Conservation (phyloP, 2,329 filamentous ascomycete genomes). For the Pseudocercospora cruenta region DNA sequence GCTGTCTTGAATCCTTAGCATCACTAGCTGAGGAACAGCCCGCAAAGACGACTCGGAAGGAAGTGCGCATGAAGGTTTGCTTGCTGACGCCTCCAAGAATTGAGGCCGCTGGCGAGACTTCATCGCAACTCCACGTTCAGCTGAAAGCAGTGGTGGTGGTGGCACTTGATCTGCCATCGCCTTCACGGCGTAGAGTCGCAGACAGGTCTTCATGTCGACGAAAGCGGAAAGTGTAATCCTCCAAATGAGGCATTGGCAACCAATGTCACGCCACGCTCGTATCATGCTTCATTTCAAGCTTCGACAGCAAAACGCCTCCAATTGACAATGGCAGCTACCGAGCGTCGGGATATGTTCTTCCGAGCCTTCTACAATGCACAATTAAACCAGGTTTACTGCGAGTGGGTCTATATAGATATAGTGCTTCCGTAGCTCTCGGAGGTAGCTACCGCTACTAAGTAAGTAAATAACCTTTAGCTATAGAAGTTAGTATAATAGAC, state of each 20-base stretch:
- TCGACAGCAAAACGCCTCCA: neutral
- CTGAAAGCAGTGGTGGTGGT: neutral
- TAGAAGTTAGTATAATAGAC: no score
- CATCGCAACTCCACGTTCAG: neutral
- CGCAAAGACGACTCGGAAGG: neutral
- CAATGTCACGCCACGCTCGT: neutral
- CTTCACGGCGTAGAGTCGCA: neutral
- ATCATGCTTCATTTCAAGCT: constrained; percentile 9
- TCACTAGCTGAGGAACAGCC: neutral
- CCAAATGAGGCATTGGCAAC: neutral
- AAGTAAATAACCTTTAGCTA: no score
- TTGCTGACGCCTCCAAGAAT: neutral
- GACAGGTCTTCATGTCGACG: neutral
- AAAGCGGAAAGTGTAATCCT: neutral
- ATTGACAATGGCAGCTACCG: neutral
- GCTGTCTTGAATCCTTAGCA: neutral
- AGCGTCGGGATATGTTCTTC: neutral
- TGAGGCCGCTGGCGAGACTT: constrained; percentile 6
- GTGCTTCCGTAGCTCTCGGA: no score
- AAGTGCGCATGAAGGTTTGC: constrained; percentile 3
- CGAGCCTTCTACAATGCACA: neutral
- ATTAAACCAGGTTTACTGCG: no score
- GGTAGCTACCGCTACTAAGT: no score
- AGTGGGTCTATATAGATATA: no score
- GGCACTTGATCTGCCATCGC: neutral